A percentile compares a stretch with the other conserved stretches of the same genome.
Conservation (phyloP, 139 green algal genomes). For the Zygnema cylindricum region DNA sequence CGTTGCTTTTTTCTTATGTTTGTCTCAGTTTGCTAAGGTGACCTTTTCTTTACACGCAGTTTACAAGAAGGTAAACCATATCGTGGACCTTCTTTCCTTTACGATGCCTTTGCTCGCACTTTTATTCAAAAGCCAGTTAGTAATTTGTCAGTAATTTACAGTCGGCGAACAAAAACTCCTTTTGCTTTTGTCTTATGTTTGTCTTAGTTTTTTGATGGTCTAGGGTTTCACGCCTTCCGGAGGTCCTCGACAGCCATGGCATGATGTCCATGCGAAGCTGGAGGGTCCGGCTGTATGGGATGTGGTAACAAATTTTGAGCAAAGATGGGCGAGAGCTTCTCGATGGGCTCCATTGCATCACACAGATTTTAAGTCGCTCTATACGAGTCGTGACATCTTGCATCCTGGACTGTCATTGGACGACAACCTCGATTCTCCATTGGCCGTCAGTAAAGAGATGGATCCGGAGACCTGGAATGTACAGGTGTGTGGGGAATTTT, state of each 20-base stretch:
- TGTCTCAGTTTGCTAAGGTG: too few species aligned
- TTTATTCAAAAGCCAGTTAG: too few species aligned
- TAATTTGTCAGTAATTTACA: too few species aligned
- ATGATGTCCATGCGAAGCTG: conserved; percentile 74
- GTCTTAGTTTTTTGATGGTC: too few species aligned
- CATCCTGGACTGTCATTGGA: neutral
- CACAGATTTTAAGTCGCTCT: conserved; percentile 6
- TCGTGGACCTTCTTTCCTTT: too few species aligned
- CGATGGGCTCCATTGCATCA: neutral
- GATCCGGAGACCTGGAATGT: conserved; percentile 63
- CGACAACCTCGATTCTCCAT: conserved; percentile 1
- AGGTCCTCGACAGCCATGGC: conserved; percentile 70
- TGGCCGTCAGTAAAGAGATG: conserved; percentile 31
- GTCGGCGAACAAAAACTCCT: too few species aligned
- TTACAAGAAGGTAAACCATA: too few species aligned
- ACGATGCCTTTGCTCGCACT: too few species aligned
- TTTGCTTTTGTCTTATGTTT: too few species aligned
- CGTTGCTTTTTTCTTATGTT: too few species aligned
- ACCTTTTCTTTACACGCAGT: too few species aligned
- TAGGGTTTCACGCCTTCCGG: neutral
- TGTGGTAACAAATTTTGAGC: conserved; percentile 70
- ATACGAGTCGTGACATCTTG: neutral
- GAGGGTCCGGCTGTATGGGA: conserved; percentile 69
- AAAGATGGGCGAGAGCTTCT: conserved; percentile 52
- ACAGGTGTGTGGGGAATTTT: conserved; percentile 9